Evolutionary conservation across 805 yeast genomes (phyloP), one percentile per base, ranked within the genome.

Genomic region (Citeromyces matritensis): DNA sequence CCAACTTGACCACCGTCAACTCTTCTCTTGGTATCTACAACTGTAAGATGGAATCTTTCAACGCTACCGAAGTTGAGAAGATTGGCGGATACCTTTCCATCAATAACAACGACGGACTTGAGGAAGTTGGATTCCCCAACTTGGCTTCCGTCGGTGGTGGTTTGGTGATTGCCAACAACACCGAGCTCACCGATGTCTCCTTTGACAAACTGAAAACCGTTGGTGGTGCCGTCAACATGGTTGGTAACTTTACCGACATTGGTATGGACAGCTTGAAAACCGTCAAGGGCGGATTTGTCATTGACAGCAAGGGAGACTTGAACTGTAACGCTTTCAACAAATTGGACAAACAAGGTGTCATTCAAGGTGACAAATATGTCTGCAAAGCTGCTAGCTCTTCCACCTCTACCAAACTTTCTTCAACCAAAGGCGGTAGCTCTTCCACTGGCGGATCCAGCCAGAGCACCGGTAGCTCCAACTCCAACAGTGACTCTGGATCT

Each of bases 271-370:
- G 70, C 24, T 73, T 91, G 55, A 63, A 58, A 46, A 70, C 78
- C 49, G 94, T 91, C 48, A 72, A 73, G 54, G 98, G 98, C 72
- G 95, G 94, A 58, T 93, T 86, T 61, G 61, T 63, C 50, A 67
- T 91, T 51, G 78, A 77, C 53, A 68, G 95, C 38, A 44, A 51
- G 27, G 79, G 82, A 53, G 77, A 79, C 48, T 74, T 83, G 60
- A 73, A 84, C 60, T 91, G 98, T 73, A 55, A 65, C 39, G 63
- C 67, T 34, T 83, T 86, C 65, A 69, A 79, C 56, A 48, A 57
- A 34, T 69, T 83, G 53, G 75, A 82, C 69, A 57, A 62, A 49
- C 65, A 68, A 47, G 93, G 94, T 60, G 81, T 69, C 54, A 75
- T 91, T 58, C 84, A 76, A 63, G 98, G 98, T 72, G 84, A 83